These are phyloP conservation scores for Malus asiatica DNA, from an alignment of 306 rosid species.

Conservation along the genomic window DNA sequence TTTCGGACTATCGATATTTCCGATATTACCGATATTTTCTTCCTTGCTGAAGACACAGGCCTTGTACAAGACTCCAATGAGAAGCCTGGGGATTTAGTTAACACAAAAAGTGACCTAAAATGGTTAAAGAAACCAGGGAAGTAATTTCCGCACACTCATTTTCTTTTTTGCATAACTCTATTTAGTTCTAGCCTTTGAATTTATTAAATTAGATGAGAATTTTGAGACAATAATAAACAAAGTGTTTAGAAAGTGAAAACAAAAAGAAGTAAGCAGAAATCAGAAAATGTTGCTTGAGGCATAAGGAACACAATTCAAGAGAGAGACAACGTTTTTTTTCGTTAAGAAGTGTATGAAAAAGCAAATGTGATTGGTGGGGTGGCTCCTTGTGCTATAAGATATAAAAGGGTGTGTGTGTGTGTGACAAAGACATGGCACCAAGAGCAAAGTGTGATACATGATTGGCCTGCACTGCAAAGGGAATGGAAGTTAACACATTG, in stretches of 20 bases:
- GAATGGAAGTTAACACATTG: conserved; percentile 21
- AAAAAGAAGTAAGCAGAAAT: not conserved
- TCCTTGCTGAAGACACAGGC: conserved; percentile 6
- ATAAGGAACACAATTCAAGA: conserved; percentile 5
- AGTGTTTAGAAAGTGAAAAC: too few relatives aligned
- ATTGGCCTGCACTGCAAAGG: conserved; percentile 27
- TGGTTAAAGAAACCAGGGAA: conserved; percentile 15
- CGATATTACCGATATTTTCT: too few relatives aligned
- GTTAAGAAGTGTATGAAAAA: conserved; percentile 34
- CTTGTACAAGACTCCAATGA: conserved; percentile 35
- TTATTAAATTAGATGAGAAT: too few relatives aligned
- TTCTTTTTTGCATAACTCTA: too few relatives aligned
- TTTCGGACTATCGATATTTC: too few relatives aligned
- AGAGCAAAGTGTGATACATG: conserved; percentile 24
- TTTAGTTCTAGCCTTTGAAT: not conserved
- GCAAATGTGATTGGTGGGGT: conserved; percentile 58
- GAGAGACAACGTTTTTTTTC: not conserved
- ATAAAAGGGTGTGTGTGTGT: conserved; percentile 5
- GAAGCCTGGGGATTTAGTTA: conserved; percentile 31
- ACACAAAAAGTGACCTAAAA: conserved; percentile 40
- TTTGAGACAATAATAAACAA: too few relatives aligned
- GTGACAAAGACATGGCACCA: conserved; percentile 69
- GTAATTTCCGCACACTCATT: too few relatives aligned
- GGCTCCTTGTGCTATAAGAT: conserved; percentile 54
- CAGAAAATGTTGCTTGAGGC: conserved; percentile 15